Percentiles rank a stretch among this genome's conserved stretches.
Evolutionary conservation across 129 eudicot species (phyloP).

Genomic region (Calendula officinalis): DNA sequence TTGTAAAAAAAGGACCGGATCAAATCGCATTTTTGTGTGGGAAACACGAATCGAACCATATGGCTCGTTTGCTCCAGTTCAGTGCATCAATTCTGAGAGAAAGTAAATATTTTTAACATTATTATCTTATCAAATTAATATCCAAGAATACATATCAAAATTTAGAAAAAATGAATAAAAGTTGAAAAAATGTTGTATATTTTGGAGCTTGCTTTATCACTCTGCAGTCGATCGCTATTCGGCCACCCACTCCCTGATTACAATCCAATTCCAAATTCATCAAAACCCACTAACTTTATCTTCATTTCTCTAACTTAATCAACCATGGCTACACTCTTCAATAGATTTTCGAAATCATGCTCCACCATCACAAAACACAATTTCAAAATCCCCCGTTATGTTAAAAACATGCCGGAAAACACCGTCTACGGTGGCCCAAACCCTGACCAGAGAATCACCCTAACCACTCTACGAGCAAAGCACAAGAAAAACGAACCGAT

Average conservation of each 20-base stretch:
- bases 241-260: neutral
- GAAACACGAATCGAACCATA: too few species aligned
- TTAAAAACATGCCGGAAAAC: constrained; percentile 68
- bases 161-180: too few species aligned
- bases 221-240: too few species aligned
- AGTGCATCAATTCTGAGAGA: too few species aligned
- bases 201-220: too few species aligned
- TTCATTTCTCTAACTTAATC: constrained; percentile 10
- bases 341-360: constrained; percentile 22
- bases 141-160: neutral
- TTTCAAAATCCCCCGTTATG: constrained; percentile 1
- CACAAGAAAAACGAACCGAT: constrained; percentile 63
- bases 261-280: neutral
- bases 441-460: constrained; percentile 62
- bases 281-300: neutral
- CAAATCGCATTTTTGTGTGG: too few species aligned
- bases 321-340: constrained; percentile 25
- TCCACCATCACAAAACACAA: constrained; percentile 10
- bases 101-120: too few species aligned
- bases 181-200: too few species aligned
- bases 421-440: constrained; percentile 97
- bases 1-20: too few species aligned
- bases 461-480: constrained; percentile 58
- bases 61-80: too few species aligned
- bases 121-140: neutral